phyloP scores from a whole-genome alignment of 345 rosid species.

The Citrus unshiu region DNA sequence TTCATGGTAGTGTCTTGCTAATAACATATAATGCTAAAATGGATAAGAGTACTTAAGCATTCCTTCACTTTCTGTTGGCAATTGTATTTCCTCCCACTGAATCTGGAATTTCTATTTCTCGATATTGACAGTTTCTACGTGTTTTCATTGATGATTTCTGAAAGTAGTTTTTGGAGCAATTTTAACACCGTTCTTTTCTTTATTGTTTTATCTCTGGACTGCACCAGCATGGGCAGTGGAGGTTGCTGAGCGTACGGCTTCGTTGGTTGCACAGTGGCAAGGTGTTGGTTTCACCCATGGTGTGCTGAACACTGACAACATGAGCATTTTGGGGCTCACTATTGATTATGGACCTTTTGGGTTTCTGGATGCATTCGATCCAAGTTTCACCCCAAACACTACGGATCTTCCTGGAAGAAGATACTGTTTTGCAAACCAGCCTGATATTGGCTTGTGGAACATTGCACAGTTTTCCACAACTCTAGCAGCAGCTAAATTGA shows the following conservation, averaged over 20 bases:
- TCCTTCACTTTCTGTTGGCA: background rate
- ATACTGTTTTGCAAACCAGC: slow-evolving; percentile 96
- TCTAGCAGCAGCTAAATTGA: slow-evolving; percentile 65
- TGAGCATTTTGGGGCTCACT: slow-evolving; percentile 94
- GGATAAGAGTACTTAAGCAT: background rate
- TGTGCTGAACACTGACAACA: slow-evolving; percentile 95
- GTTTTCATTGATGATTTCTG: background rate
- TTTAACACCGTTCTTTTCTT: slow-evolving; percentile 13
- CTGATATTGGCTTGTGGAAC: slow-evolving; percentile 94
- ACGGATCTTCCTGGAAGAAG: slow-evolving; percentile 98
- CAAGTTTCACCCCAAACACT: slow-evolving; percentile 92
- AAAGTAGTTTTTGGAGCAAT: background rate
- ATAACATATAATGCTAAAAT: background rate
- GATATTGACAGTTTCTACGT: background rate
- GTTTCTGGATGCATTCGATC: slow-evolving; percentile 97
- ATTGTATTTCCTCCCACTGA: background rate
- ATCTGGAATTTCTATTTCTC: background rate
- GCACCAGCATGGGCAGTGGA: slow-evolving; percentile 90
- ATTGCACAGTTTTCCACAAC: slow-evolving; percentile 77
- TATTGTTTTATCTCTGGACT: slow-evolving; percentile 7
- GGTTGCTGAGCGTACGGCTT: slow-evolving; percentile 86
- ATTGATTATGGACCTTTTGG: slow-evolving; percentile 99
- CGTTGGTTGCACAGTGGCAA: slow-evolving; percentile 87
- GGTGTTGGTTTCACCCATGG: slow-evolving; percentile 99
- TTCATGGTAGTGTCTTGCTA: background rate